Evolutionary conservation across 805 yeast species (phyloP).

Genomic region (Starmerella sirachaensis): DNA sequence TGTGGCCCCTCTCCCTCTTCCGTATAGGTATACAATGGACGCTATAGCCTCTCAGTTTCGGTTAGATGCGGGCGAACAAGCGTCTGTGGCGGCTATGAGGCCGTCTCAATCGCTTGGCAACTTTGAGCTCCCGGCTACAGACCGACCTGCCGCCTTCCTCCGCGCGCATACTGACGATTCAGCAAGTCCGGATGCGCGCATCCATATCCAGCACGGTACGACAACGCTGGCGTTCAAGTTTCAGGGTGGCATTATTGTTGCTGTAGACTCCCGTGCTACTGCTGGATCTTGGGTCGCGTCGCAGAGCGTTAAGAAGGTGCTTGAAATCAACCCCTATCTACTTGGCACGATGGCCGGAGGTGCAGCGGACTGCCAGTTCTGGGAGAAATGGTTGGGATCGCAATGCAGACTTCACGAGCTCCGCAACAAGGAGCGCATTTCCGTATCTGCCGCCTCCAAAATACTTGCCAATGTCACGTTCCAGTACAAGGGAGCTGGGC

Average conservation of each 20-base stretch:
- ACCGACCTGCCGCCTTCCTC: conserved; percentile 80
- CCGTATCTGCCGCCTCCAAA: conserved; percentile 94
- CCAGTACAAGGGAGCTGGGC: conserved; percentile 94
- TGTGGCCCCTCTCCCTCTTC: not conserved
- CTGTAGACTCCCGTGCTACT: conserved; percentile 96
- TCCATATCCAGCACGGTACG: conserved; percentile 98
- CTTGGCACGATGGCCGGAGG: conserved; percentile 99
- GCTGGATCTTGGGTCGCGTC: conserved; percentile 98
- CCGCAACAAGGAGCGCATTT: conserved; percentile 85
- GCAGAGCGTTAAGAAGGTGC: conserved; percentile 93
- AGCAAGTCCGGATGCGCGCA: conserved; percentile 81
- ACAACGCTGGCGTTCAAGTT: conserved; percentile 94
- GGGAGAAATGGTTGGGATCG: conserved; percentile 98
- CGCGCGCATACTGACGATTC: conserved; percentile 98
- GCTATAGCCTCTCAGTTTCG: conserved; percentile 24
- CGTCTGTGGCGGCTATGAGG: conserved; percentile 1
- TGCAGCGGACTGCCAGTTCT: conserved; percentile 98
- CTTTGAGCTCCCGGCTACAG: conserved; percentile 64
- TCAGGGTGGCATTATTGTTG: conserved; percentile 87
- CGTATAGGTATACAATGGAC: too few species aligned
- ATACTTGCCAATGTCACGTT: conserved; percentile 82
- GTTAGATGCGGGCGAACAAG: conserved; percentile 5
- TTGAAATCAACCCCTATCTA: conserved; percentile 87
- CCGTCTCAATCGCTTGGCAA: conserved; percentile 1
- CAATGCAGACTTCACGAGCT: conserved; percentile 93